A percentile compares a stretch with the other conserved stretches of the same genome.
These are phyloP conservation scores for Westerdykella ornata DNA, from an alignment of 2,329 filamentous ascomycete species.

Conservation along the genomic window DNA sequence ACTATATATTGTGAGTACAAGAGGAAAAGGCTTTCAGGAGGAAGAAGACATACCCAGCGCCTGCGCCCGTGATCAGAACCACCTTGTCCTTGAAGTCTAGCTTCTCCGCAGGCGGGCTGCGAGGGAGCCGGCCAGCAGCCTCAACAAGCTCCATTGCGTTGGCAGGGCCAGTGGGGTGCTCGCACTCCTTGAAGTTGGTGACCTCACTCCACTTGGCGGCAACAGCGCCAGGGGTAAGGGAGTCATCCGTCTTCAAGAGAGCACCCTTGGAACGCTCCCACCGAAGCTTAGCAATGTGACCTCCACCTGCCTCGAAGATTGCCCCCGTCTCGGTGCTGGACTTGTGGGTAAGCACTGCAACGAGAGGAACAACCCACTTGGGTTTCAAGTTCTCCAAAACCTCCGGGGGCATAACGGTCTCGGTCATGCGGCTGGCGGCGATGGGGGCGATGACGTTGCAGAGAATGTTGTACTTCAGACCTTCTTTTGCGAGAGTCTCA, in stretches of 20 bases:
- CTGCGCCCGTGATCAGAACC: constrained; percentile 33
- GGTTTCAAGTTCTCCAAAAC: constrained; percentile 78
- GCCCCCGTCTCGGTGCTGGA: constrained; percentile 80
- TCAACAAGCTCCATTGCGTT: constrained; percentile 72
- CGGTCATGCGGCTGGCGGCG: constrained; percentile 90
- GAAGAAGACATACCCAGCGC: constrained; percentile 33
- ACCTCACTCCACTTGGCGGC: constrained; percentile 86
- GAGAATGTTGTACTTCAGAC: constrained; percentile 94
- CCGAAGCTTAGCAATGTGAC: constrained; percentile 83
- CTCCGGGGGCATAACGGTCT: constrained; percentile 93
- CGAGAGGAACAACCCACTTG: constrained; percentile 90
- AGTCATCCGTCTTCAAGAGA: constrained; percentile 80
- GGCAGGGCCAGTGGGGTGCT: constrained; percentile 75
- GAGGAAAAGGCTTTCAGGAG: not conserved
- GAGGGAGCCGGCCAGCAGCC: constrained; percentile 23
- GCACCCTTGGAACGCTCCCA: constrained; percentile 92
- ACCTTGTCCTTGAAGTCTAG: constrained; percentile 36
- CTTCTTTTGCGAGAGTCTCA: constrained; percentile 96
- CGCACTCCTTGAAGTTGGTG: constrained; percentile 74
- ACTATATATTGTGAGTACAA: constrained; percentile 40
- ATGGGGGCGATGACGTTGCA: constrained; percentile 93
- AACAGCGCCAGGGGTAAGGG: constrained; percentile 80
- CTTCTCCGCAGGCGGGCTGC: constrained; percentile 29
- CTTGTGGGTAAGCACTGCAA: constrained; percentile 80
- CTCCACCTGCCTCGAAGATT: constrained; percentile 91